Evolutionary conservation across 2,329 filamentous ascomycete genomes (phyloP), one percentile per base, ranked within the genome.

Genomic region (Xylaria sp.): DNA sequence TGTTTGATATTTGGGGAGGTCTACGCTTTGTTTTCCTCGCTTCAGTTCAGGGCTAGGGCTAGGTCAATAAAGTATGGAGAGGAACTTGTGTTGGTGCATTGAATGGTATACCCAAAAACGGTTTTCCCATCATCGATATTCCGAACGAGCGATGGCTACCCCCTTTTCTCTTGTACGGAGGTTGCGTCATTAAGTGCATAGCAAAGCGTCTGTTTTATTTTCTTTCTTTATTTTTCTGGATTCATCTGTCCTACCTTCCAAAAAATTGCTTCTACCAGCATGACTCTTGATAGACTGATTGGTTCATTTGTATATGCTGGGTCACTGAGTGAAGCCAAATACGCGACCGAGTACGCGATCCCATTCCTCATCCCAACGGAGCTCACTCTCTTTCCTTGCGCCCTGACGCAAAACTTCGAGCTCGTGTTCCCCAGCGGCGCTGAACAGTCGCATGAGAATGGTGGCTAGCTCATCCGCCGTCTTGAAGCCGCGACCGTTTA

Each of bases 321-420:
- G 54, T 67, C 53, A 68, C 16, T 68, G 67, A 2, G 72, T 69
- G 34, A 83, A 69, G 1, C 81, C 86, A 56, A 97, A 80, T 3
- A 96, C 75, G 52, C 81, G 83, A 9, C 88, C 91, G 6, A 92
- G 89, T 50, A 96, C 86, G 8, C 83, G 81, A 78, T 95, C 86
- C 94, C 94, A 99, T 72, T 97, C 92, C 66, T 92, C 89, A 67
- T 95, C 88, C 94, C 94, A 99, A 51, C 93, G 82, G 58, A 87
- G 79, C 49, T 79, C 79, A 42, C 91, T 91, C 73, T 97, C 92
- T 63, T 81, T 77, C 35, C 86, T 73, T 1, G 92, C 92, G 0
- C 92, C 92, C 47, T 77, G 70, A 68, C 84, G 89, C 67, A 96
- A 72, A 2, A 48, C 75, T 42, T 76, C 76, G 47, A 97, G 74